phyloP scores from a whole-genome alignment of 1,284 basidiomycete species.

The Tilletia indica region DNA sequence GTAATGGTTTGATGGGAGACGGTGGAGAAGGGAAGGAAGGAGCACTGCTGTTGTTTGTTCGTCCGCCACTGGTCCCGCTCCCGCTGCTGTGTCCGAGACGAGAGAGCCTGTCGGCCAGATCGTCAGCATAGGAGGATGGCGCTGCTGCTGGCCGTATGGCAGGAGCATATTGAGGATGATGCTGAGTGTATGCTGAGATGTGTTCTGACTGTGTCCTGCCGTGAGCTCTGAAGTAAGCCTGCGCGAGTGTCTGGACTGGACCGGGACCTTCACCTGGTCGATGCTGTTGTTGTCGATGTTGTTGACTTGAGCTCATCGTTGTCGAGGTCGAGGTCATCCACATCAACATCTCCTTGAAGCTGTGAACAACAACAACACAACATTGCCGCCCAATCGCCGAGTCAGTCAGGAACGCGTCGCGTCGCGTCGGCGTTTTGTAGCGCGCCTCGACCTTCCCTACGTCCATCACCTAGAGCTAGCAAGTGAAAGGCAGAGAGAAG shows the following conservation, averaged over 20 bases:
- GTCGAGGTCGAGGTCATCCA: neutral
- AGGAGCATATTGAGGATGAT: neutral
- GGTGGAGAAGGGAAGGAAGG: neutral
- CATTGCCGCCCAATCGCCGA: neutral
- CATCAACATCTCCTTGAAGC: no score
- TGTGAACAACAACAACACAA: constrained; percentile 1
- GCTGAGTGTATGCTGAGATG: neutral
- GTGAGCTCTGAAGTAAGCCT: neutral
- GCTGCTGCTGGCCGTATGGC: neutral
- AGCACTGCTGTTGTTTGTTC: no score
- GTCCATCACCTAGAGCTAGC: no score
- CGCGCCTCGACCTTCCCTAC: neutral
- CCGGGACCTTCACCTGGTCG: neutral
- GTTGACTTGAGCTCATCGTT: neutral
- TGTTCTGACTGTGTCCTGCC: constrained; percentile 2
- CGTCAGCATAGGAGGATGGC: neutral
- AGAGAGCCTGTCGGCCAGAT: neutral
- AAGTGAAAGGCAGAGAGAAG: no score
- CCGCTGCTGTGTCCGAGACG: neutral
- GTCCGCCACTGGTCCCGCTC: neutral
- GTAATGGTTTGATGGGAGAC: neutral
- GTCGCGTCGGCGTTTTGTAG: neutral
- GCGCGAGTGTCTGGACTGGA: constrained; percentile 8
- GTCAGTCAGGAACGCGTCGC: no score
- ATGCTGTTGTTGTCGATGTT: neutral